phyloP scores from a whole-genome alignment of 2,329 filamentous ascomycete species.

The Cladosporium sp. region DNA sequence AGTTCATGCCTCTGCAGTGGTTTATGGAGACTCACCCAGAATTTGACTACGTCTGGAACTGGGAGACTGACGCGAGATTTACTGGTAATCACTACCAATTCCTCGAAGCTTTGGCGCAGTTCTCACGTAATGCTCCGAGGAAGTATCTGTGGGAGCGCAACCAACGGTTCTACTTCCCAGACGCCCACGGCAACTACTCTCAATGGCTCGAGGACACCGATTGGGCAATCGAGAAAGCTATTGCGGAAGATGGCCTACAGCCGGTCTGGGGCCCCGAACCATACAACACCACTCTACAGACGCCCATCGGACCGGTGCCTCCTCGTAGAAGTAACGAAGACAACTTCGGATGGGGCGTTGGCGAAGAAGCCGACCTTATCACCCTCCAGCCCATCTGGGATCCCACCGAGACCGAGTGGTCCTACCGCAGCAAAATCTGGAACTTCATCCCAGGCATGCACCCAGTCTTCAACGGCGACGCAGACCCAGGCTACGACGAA shows the following conservation, averaged over 20 bases:
- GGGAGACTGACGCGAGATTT: slow-evolving; percentile 80
- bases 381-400: slow-evolving; percentile 91
- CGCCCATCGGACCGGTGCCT: slow-evolving; percentile 73
- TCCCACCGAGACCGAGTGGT: slow-evolving; percentile 82
- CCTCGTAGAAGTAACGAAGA: slow-evolving; percentile 75
- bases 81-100: slow-evolving; percentile 82
- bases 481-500: slow-evolving; percentile 53
- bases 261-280: slow-evolving; percentile 83
- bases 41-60: slow-evolving; percentile 80
- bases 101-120: slow-evolving; percentile 62
- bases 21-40: slow-evolving; percentile 75
- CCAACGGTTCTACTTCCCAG: slow-evolving; percentile 57
- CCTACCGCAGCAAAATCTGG: slow-evolving; percentile 51
- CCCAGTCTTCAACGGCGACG: slow-evolving; percentile 75
- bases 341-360: slow-evolving; percentile 81
- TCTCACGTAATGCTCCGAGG: slow-evolving; percentile 55
- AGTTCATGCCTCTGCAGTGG: slow-evolving; percentile 73
- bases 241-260: slow-evolving; percentile 46
- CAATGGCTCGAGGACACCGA: slow-evolving; percentile 47
- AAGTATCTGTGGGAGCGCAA: slow-evolving; percentile 62
- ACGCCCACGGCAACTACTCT: slow-evolving; percentile 52
- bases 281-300: slow-evolving; percentile 65
- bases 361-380: slow-evolving; percentile 87
- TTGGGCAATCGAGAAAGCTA: slow-evolving; percentile 42
- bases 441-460: slow-evolving; percentile 57